Evolutionary conservation across 1,284 basidiomycete genomes (phyloP).

Genomic region (Boletus smithii): DNA sequence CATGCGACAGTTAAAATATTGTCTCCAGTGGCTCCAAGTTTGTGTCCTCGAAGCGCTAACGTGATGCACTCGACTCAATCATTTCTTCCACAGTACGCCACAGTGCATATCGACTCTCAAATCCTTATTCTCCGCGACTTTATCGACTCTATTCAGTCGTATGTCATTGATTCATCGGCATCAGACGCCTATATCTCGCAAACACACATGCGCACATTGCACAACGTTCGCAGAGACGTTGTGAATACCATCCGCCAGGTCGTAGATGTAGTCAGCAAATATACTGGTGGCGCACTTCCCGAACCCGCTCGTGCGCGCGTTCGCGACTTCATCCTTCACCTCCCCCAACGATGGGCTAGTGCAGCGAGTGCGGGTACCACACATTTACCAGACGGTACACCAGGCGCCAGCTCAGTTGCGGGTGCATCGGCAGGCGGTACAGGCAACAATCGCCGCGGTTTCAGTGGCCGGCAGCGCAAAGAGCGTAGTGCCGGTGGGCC

Average conservation of each 20-base stretch:
- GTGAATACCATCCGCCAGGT: constrained; percentile 85
- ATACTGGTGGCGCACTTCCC: constrained; percentile 80
- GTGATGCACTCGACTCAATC: constrained; percentile 47
- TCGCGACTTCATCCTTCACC: constrained; percentile 73
- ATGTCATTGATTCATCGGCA: constrained; percentile 23
- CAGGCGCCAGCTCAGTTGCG: constrained; percentile 30
- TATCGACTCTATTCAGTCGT: constrained; percentile 64
- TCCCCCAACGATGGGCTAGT: constrained; percentile 78
- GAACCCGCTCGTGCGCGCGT: constrained; percentile 80
- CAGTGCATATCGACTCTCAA: constrained; percentile 83
- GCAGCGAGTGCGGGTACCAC: constrained; percentile 24
- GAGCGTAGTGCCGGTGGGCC: constrained; percentile 33
- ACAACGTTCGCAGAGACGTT: constrained; percentile 75
- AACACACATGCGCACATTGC: constrained; percentile 63
- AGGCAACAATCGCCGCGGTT: constrained; percentile 22
- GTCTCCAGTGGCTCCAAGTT: constrained; percentile 86
- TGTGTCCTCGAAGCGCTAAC: constrained; percentile 21
- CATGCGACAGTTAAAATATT: constrained; percentile 83
- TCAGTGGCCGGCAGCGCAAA: constrained; percentile 23
- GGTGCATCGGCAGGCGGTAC: constrained; percentile 41
- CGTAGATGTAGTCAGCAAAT: constrained; percentile 83
- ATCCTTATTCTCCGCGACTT: constrained; percentile 82
- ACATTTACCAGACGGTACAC: constrained; percentile 25
- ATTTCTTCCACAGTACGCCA: constrained; percentile 66
- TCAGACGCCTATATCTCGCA: constrained; percentile 42